Conservation (phyloP, 1,284 basidiomycete species). For the Boletus albobrunnescens region DNA sequence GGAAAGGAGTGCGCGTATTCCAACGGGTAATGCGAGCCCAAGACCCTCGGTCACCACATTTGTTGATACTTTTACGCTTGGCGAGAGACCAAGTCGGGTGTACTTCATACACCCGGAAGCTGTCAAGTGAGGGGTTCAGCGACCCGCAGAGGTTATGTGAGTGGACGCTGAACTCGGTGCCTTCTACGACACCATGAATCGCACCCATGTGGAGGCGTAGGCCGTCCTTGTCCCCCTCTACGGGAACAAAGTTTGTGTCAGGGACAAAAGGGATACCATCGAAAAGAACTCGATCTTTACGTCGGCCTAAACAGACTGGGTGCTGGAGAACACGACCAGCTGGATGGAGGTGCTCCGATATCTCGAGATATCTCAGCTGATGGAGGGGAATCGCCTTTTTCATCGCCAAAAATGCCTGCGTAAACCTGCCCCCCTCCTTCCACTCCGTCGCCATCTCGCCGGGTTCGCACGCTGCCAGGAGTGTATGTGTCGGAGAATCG, state of each 20-base stretch:
- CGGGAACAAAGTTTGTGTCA: slow-evolving; percentile 46
- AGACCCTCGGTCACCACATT: slow-evolving; percentile 36
- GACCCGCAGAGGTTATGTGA: slow-evolving; percentile 55
- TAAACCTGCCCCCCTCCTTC: slow-evolving; percentile 59
- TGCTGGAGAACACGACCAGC: slow-evolving; percentile 39
- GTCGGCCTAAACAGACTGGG: slow-evolving; percentile 47
- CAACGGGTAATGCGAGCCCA: slow-evolving; percentile 57
- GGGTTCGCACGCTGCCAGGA: slow-evolving; percentile 52
- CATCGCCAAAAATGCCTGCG: slow-evolving; percentile 46
- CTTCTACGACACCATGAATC: slow-evolving; percentile 56
- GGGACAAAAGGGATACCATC: slow-evolving; percentile 50
- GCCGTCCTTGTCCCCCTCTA: slow-evolving; percentile 38
- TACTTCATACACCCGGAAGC: slow-evolving; percentile 47
- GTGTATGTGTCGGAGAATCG: slow-evolving; percentile 42
- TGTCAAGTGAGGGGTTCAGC: slow-evolving; percentile 50
- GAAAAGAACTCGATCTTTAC: slow-evolving; percentile 51
- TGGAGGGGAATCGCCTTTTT: slow-evolving; percentile 47
- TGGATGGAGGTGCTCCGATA: slow-evolving; percentile 42
- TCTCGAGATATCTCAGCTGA: slow-evolving; percentile 45
- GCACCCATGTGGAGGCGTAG: slow-evolving; percentile 52
- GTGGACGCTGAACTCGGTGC: slow-evolving; percentile 57
- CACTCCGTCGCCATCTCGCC: slow-evolving; percentile 53
- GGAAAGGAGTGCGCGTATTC: slow-evolving; percentile 52
- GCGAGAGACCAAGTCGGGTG: slow-evolving; percentile 57
- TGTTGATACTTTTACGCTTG: slow-evolving; percentile 36